Conservation (phyloP, 108 stramenopile genomes). For the Nitzschia sp. region DNA sequence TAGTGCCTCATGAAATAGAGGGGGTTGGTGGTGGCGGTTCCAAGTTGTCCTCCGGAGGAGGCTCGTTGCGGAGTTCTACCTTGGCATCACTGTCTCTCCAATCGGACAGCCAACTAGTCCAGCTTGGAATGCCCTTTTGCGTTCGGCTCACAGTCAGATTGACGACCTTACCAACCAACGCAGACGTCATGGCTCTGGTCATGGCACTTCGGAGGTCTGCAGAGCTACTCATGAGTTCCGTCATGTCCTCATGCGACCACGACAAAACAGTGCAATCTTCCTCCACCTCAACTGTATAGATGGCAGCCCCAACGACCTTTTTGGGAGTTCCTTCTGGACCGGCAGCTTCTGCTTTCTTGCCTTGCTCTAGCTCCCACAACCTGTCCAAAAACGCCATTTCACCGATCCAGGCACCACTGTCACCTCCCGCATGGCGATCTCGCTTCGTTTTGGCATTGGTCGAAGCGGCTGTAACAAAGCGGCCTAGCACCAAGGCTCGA, state of each 20-base stretch:
- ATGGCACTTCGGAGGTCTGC: constrained; percentile 65
- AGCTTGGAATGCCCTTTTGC: constrained; percentile 18
- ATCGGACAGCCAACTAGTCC: constrained; percentile 53
- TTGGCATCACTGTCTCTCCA: constrained; percentile 39
- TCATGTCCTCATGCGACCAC: constrained; percentile 80
- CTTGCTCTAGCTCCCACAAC: constrained; percentile 49
- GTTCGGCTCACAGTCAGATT: constrained; percentile 67
- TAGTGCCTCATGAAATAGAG: too few relatives aligned
- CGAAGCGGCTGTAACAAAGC: constrained; percentile 65
- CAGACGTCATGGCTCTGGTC: constrained; percentile 81
- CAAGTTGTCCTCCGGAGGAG: background rate
- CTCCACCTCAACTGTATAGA: constrained; percentile 63
- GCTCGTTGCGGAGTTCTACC: constrained; percentile 6
- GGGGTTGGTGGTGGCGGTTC: background rate
- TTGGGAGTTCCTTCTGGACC: constrained; percentile 6
- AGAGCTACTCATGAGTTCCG: constrained; percentile 62
- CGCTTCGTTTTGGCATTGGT: constrained; percentile 23
- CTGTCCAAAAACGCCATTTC: constrained; percentile 79
- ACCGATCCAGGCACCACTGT: constrained; percentile 82
- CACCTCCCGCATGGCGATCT: constrained; percentile 60
- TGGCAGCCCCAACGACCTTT: constrained; percentile 6
- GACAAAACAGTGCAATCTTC: constrained; percentile 62
- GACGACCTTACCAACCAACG: constrained; percentile 82
- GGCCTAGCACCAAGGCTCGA: constrained; percentile 53
- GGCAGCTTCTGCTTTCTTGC: constrained; percentile 8